Percentiles rank a stretch among this genome's conserved stretches.
phyloP scores from a whole-genome alignment of 192 early-diverging fungal genomes.

The Umbelopsis vinacea region DNA sequence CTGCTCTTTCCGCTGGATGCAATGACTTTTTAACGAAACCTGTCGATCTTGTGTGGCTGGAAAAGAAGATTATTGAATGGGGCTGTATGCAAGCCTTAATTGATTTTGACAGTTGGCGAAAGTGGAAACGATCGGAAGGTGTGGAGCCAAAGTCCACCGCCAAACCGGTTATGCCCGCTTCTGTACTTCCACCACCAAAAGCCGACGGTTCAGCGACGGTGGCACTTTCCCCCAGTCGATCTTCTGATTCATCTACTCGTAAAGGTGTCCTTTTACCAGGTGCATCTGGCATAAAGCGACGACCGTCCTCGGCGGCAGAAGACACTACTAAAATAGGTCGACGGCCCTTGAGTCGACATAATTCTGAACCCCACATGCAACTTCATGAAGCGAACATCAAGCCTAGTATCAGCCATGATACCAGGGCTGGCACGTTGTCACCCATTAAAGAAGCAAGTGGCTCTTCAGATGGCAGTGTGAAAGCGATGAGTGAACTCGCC shows the following conservation, averaged over 20 bases:
- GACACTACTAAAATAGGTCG: background rate
- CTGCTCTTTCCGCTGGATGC: slow-evolving; percentile 83
- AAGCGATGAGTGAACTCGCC: background rate
- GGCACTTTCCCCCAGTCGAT: background rate
- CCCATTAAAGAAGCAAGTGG: slow-evolving; percentile 18
- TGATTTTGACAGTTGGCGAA: slow-evolving; percentile 76
- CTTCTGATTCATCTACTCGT: slow-evolving; percentile 2
- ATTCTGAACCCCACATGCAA: slow-evolving; percentile 8
- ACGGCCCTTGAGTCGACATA: background rate
- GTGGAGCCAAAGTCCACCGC: slow-evolving; percentile 1
- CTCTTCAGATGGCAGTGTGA: background rate
- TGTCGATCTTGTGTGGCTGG: slow-evolving; percentile 80
- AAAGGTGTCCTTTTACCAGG: slow-evolving; percentile 23
- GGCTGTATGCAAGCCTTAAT: slow-evolving; percentile 92
- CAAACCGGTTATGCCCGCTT: background rate
- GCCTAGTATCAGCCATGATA: background rate
- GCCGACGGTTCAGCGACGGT: background rate
- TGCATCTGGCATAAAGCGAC: slow-evolving; percentile 14
- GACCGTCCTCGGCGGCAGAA: background rate
- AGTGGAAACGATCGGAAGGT: slow-evolving; percentile 48
- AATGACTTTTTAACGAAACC: slow-evolving; percentile 94
- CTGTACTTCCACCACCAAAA: background rate
- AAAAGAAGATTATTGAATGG: slow-evolving; percentile 90
- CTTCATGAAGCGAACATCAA: background rate
- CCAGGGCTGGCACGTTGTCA: slow-evolving; percentile 8